phyloP scores from a whole-genome alignment of 768 basidiomycete species.

The Tubosaeta brunneosetosa region DNA sequence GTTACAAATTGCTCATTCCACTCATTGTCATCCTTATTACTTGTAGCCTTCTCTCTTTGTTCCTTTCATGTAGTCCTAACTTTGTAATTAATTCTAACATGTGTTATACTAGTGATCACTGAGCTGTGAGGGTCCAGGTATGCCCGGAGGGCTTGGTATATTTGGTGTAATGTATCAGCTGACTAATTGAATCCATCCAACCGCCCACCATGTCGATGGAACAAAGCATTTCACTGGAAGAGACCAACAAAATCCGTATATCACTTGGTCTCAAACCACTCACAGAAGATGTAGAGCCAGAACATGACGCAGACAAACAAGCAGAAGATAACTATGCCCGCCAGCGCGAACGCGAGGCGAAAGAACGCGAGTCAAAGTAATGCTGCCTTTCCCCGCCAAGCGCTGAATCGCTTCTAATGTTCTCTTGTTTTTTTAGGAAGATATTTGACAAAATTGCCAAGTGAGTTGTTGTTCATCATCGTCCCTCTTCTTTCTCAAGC shows the following conservation, averaged over 20 bases:
- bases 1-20: no score
- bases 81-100: no score
- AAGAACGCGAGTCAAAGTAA: constrained; percentile 77
- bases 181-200: constrained; percentile 7
- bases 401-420: constrained; percentile 14
- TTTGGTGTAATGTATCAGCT: background rate
- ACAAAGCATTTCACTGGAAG: constrained; percentile 86
- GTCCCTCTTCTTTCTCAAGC: constrained; percentile 36
- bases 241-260: constrained; percentile 94
- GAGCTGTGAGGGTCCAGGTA: no score
- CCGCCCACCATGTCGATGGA: constrained; percentile 59
- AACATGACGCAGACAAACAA: constrained; percentile 70
- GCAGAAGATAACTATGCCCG: constrained; percentile 86
- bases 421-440: constrained; percentile 42
- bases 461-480: constrained; percentile 51
- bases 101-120: no score
- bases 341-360: constrained; percentile 60
- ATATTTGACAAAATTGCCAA: constrained; percentile 77
- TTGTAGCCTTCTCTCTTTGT: no score
- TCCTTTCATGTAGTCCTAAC: no score
- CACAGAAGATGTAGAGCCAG: constrained; percentile 69
- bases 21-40: no score
- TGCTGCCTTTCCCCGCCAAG: constrained; percentile 26
- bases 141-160: no score
- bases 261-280: constrained; percentile 92